Evolutionary conservation across 2,329 filamentous ascomycete genomes (phyloP).

Genomic region (Aspergillus novofumigatus): DNA sequence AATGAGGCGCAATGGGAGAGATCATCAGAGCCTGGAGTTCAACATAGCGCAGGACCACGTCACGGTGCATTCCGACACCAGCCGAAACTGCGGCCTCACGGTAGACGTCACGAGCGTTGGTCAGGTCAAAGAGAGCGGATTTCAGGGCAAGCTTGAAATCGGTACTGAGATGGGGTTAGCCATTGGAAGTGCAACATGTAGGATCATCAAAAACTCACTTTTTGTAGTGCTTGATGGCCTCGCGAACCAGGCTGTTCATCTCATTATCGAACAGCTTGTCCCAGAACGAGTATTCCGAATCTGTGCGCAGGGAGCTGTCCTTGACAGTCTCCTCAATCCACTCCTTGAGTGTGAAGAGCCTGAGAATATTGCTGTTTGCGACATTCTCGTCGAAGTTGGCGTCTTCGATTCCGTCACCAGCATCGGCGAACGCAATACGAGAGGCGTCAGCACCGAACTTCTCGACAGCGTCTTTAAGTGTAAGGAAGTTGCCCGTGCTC

Average conservation of each 20-base stretch:
- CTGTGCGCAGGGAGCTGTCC: slow-evolving; percentile 72
- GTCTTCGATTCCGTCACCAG: slow-evolving; percentile 89
- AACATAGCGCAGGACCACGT: slow-evolving; percentile 73
- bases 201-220: slow-evolving; percentile 43
- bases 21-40: slow-evolving; percentile 82
- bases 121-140: slow-evolving; percentile 84
- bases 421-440: slow-evolving; percentile 86
- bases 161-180: slow-evolving; percentile 45
- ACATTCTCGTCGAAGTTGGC: slow-evolving; percentile 97
- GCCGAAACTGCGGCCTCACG: slow-evolving; percentile 74
- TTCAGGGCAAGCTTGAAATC: slow-evolving; percentile 86
- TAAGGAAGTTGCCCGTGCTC: slow-evolving; percentile 95
- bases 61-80: slow-evolving; percentile 80
- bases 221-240: slow-evolving; percentile 74
- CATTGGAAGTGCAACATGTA: not conserved
- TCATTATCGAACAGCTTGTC: slow-evolving; percentile 92
- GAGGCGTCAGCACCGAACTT: slow-evolving; percentile 96
- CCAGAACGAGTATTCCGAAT: slow-evolving; percentile 70
- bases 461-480: slow-evolving; percentile 73
- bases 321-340: slow-evolving; percentile 86
- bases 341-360: slow-evolving; percentile 76
- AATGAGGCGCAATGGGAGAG: slow-evolving; percentile 83
- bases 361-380: slow-evolving; percentile 84
- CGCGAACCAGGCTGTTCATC: slow-evolving; percentile 75
- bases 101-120: slow-evolving; percentile 83